Conservation (phyloP, 176 grass and related monocot genomes). For the Thinopyrum elongatum region DNA sequence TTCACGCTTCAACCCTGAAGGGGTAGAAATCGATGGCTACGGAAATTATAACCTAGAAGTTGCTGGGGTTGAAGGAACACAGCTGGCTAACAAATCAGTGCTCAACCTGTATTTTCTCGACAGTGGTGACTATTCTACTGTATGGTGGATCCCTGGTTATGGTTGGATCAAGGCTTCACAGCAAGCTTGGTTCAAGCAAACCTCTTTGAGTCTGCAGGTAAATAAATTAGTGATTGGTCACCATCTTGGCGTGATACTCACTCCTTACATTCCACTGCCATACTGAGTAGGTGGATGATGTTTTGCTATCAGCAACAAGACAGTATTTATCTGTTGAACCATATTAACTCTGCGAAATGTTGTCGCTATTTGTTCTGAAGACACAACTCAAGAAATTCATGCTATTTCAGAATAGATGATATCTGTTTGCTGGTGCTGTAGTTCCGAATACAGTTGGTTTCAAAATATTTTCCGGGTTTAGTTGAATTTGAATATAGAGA, state of each 20-base stretch:
- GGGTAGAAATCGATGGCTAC: slow-evolving; percentile 73
- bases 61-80: slow-evolving; percentile 53
- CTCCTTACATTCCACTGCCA: neutral
- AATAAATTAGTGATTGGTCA: neutral
- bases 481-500: neutral
- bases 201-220: slow-evolving; percentile 76
- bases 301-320: neutral
- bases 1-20: slow-evolving; percentile 66
- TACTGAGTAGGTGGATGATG: neutral
- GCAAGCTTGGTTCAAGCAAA: slow-evolving; percentile 85
- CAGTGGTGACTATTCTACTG: slow-evolving; percentile 90
- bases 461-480: neutral
- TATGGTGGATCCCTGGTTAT: slow-evolving; percentile 56
- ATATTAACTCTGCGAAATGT: neutral
- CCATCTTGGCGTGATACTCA: neutral
- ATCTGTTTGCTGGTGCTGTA: neutral
- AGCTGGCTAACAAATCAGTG: slow-evolving; percentile 73
- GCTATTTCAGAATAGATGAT: neutral
- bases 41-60: slow-evolving; percentile 91
- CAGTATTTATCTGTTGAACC: neutral
- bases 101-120: slow-evolving; percentile 95
- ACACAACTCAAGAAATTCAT: neutral
- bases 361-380: neutral
- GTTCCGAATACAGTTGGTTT: neutral
- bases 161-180: slow-evolving; percentile 97